Evolutionary conservation across 148 eudicot genomes (phyloP).

Genomic region (Rheum nobile): DNA sequence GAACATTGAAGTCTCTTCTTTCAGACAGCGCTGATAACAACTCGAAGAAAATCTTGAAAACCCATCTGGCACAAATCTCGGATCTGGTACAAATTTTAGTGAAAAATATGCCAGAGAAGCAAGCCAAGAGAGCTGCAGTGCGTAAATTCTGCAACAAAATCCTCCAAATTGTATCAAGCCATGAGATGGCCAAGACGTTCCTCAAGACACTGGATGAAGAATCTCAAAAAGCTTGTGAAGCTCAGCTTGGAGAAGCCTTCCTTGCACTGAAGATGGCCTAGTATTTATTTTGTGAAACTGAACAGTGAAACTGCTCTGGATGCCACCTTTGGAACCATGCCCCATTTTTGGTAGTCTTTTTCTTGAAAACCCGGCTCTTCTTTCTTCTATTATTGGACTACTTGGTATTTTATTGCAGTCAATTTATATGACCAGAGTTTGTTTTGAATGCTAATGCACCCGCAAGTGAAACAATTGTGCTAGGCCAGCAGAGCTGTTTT

Average conservation of each 20-base stretch:
- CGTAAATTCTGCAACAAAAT: constrained; percentile 60
- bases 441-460: background rate
- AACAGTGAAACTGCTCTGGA: too few species aligned
- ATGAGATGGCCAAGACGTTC: constrained; percentile 40
- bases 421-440: background rate
- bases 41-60: constrained; percentile 30
- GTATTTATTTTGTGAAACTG: too few species aligned
- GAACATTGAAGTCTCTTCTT: constrained; percentile 34
- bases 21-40: constrained; percentile 19
- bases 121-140: constrained; percentile 61
- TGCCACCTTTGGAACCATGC: background rate
- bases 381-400: background rate
- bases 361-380: background rate
- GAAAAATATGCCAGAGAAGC: constrained; percentile 70
- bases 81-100: constrained; percentile 45
- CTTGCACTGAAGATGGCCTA: constrained; percentile 49
- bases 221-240: constrained; percentile 49
- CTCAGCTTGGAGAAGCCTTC: constrained; percentile 69
- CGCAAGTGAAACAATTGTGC: background rate
- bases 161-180: constrained; percentile 38
- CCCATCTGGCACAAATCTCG: constrained; percentile 36
- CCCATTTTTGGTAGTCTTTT: background rate
- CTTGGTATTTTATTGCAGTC: background rate
- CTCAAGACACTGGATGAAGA: constrained; percentile 55
- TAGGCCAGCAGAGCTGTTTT: background rate